Evolutionary conservation across 306 rosid species (phyloP), one percentile per base, ranked within the genome.

Genomic region (Cicer chorassanicum): DNA sequence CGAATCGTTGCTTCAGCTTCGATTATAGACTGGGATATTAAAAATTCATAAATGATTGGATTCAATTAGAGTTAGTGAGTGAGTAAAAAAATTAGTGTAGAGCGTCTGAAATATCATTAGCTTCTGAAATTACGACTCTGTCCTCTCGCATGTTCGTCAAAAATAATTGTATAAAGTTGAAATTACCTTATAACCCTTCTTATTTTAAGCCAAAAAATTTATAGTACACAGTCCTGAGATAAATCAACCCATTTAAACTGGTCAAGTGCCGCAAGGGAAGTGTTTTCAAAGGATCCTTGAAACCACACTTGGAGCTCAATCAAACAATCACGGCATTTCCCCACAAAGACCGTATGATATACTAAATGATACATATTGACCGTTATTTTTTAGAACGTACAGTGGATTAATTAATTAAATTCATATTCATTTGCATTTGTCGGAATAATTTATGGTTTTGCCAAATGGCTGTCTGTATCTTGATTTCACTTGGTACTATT

Each of bases 161-260:
- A 10, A 0, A 34, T 2, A 9, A 7, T 5, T 5, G 5, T 7
- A 5, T 9, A 15, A 10, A 2, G 1, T 0, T 0, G 5, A 36
- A 72, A 41, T 84, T 79, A 79, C 90, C 6, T 34, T 49, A 11
- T 66, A 80, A 29, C 65, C 82, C 82, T 80, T 72, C 7, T 2
- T 24, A 24, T 24, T 3, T 1, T 19, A 19, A 19, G 21, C 21
- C 21, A 29, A 29, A 29, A 29, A 3, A 3, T 24, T 24, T 24
- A 24, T 24, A 24, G 2, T 24, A 29, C 34, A 29, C 34, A 3
- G 34, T 29, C 4, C 34, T 29, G 34, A 29, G 34, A 29, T 3
- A 29, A 29, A 29, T 29, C 34, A 29, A 29, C 34, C 34, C 34
- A 29, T 29, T 29, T 24, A 24, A 24, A 24, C 29, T 24, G 3